phyloP scores from a whole-genome alignment of 106 monocot genomes.

The Gastrodia elata region DNA sequence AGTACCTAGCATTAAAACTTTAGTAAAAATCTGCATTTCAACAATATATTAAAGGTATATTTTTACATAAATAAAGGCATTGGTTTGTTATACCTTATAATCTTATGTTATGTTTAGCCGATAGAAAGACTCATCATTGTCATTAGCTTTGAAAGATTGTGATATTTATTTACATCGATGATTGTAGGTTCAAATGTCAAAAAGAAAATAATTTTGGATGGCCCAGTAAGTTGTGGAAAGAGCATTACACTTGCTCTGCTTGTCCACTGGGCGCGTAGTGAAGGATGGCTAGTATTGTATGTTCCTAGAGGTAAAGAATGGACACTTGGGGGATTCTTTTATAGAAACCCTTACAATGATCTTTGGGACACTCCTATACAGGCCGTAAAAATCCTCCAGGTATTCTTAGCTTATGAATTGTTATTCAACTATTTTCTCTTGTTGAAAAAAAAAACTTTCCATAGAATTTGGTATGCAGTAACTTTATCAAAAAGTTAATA shows the following conservation, averaged over 20 bases:
- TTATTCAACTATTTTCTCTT: background rate
- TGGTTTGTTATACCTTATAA: background rate
- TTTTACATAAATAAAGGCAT: background rate
- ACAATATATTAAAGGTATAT: background rate
- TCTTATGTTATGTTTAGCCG: background rate
- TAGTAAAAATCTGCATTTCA: background rate
- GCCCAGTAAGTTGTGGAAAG: slow-evolving; percentile 89
- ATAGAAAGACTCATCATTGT: background rate
- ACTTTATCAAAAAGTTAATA: background rate
- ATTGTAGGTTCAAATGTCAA: slow-evolving; percentile 52
- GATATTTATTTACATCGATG: slow-evolving; percentile 1
- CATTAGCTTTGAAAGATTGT: slow-evolving; percentile 3
- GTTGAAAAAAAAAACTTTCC: background rate
- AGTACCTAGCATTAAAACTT: background rate
- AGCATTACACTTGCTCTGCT: slow-evolving; percentile 95
- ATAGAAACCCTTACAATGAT: slow-evolving; percentile 59
- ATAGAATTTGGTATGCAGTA: background rate
- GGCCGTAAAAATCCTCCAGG: slow-evolving; percentile 70
- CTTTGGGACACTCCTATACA: slow-evolving; percentile 90
- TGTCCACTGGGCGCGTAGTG: slow-evolving; percentile 93
- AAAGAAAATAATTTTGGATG: slow-evolving; percentile 94
- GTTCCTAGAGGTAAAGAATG: slow-evolving; percentile 91
- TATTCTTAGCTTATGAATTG: slow-evolving; percentile 11
- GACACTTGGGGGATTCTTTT: slow-evolving; percentile 94
- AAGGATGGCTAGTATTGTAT: slow-evolving; percentile 97